A percentile compares a stretch with the other conserved stretches of the same genome.
Conservation (phyloP, 371 early-diverging fungal genomes). For the Apophysomyces trapeziformis region DNA sequence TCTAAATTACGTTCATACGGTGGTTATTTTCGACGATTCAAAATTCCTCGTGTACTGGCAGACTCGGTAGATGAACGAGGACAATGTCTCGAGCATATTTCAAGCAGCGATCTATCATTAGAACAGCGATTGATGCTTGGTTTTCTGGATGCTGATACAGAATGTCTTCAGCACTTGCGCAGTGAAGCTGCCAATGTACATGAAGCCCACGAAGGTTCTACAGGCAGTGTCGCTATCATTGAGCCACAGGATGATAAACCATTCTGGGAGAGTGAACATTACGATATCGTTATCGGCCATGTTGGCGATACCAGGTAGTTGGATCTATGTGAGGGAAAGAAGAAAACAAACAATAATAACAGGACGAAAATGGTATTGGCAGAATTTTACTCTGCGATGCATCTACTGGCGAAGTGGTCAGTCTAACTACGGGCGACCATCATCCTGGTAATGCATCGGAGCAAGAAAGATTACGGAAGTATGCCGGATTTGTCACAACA, state of each 20-base stretch:
- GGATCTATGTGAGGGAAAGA: not conserved
- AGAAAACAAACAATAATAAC: not conserved
- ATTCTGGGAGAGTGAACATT: conserved; percentile 63
- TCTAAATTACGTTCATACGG: conserved; percentile 35
- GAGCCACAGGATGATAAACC: conserved; percentile 56
- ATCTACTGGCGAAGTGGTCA: conserved; percentile 51
- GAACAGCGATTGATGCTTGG: conserved; percentile 63
- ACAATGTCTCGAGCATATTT: conserved; percentile 11
- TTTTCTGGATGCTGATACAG: conserved; percentile 56
- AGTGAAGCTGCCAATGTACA: conserved; percentile 24
- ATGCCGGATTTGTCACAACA: conserved; percentile 66
- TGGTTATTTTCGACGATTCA: conserved; percentile 52
- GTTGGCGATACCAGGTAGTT: conserved; percentile 64
- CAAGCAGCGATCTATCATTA: conserved; percentile 42
- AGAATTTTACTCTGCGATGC: conserved; percentile 63
- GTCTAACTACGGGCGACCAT: conserved; percentile 65
- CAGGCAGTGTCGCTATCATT: conserved; percentile 63
- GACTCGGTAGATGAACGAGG: conserved; percentile 33
- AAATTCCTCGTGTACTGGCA: conserved; percentile 32
- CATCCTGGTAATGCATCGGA: conserved; percentile 66
- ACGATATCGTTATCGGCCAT: conserved; percentile 63
- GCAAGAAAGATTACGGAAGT: conserved; percentile 58
- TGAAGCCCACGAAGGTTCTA: conserved; percentile 58
- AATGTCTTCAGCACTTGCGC: conserved; percentile 28
- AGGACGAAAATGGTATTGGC: not conserved